Evolutionary conservation across 176 grass and related monocot species (phyloP).

Genomic region (Bonia amplexicaulis): DNA sequence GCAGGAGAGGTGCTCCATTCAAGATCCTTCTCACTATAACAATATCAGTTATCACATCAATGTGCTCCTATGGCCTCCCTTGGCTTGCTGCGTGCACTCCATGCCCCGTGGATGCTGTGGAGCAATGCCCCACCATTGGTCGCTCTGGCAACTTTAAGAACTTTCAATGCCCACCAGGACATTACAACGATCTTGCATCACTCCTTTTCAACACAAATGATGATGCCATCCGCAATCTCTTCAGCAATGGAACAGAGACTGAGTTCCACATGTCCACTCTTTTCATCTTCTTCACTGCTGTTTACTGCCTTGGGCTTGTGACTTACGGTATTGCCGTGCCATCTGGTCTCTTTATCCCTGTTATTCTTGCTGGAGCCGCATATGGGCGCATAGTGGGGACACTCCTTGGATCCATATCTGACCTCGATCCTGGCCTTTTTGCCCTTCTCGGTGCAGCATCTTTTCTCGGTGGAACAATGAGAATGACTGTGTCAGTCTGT

Average conservation of each 20-base stretch:
- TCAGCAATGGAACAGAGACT: slow-evolving; percentile 49
- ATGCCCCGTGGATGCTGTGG: slow-evolving; percentile 42
- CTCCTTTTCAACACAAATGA: slow-evolving; percentile 97
- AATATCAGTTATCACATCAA: slow-evolving; percentile 76
- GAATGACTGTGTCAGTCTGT: slow-evolving; percentile 89
- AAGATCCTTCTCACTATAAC: slow-evolving; percentile 79
- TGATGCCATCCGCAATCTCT: slow-evolving; percentile 91
- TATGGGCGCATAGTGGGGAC: slow-evolving; percentile 76
- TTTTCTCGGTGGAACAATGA: slow-evolving; percentile 90
- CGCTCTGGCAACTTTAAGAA: slow-evolving; percentile 88
- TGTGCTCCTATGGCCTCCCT: slow-evolving; percentile 81
- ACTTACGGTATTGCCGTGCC: slow-evolving; percentile 82
- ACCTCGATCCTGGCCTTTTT: slow-evolving; percentile 77
- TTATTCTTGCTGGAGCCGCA: slow-evolving; percentile 76
- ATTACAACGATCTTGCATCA: slow-evolving; percentile 91
- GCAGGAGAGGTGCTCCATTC: slow-evolving; percentile 82
- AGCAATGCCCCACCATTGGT: slow-evolving; percentile 75
- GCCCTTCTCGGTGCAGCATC: slow-evolving; percentile 77
- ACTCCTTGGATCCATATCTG: slow-evolving; percentile 51
- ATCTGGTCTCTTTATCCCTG: slow-evolving; percentile 89
- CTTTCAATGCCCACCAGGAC: slow-evolving; percentile 72
- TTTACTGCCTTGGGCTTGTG: slow-evolving; percentile 70
- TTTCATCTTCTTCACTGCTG: slow-evolving; percentile 63
- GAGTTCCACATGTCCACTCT: slow-evolving; percentile 69
- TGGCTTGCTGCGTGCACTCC: slow-evolving; percentile 76